A percentile compares a stretch with the other conserved stretches of the same genome.
Conservation (phyloP, 2,329 filamentous ascomycete species). For the Aschersonia sp. region DNA sequence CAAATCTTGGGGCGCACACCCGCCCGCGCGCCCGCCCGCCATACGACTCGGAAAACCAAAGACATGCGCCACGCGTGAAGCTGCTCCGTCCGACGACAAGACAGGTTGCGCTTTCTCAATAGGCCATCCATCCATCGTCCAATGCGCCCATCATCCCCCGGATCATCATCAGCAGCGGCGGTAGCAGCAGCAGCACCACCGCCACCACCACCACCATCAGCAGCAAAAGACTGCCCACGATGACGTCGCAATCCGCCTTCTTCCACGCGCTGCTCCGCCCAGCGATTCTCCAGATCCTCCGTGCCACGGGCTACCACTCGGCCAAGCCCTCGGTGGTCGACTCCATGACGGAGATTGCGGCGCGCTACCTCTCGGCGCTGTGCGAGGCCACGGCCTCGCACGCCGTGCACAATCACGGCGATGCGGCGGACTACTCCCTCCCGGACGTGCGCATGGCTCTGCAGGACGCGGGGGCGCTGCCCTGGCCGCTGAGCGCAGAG, state of each 20-base stretch:
- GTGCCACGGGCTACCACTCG: slow-evolving; percentile 78
- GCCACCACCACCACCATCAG: too few relatives aligned
- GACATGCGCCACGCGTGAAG: too few relatives aligned
- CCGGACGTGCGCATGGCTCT: slow-evolving; percentile 77
- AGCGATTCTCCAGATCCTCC: slow-evolving; percentile 77
- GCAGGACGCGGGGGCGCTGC: slow-evolving; percentile 62
- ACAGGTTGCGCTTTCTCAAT: too few relatives aligned
- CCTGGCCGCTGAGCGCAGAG: neutral
- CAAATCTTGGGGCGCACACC: too few relatives aligned
- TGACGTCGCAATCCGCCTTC: slow-evolving; percentile 32
- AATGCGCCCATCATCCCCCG: too few relatives aligned
- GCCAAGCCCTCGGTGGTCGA: slow-evolving; percentile 73
- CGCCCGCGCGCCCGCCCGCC: too few relatives aligned
- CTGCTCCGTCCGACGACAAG: too few relatives aligned
- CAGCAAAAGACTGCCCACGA: slow-evolving; percentile 11
- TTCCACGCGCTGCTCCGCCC: slow-evolving; percentile 72
- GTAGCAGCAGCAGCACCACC: too few relatives aligned
- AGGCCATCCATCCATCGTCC: too few relatives aligned
- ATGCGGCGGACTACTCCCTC: slow-evolving; percentile 31
- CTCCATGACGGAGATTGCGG: slow-evolving; percentile 73
- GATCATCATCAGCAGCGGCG: too few relatives aligned
- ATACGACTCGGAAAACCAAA: too few relatives aligned
- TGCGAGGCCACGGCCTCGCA: slow-evolving; percentile 59
- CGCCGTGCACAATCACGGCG: slow-evolving; percentile 52
- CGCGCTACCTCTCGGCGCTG: slow-evolving; percentile 64